Conservation (phyloP, 1,284 basidiomycete genomes). For the Sutorius eximius region DNA sequence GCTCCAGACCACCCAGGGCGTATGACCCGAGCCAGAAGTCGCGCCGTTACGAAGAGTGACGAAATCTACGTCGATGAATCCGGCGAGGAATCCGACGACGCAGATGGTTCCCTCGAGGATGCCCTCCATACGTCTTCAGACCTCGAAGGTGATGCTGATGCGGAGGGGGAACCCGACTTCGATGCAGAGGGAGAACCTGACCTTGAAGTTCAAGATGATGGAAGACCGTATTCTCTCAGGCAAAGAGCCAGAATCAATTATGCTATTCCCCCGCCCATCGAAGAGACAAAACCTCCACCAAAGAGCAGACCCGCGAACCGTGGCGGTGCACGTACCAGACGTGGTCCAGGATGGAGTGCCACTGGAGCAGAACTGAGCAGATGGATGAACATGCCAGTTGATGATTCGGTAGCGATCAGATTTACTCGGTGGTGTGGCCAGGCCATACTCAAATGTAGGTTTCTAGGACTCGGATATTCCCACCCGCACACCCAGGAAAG, state of each 20-base stretch:
- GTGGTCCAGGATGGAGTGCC: conserved; percentile 71
- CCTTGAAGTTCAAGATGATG: conserved; percentile 45
- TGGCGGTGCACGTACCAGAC: conserved; percentile 39
- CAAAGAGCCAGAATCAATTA: conserved; percentile 71
- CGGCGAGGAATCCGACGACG: conserved; percentile 53
- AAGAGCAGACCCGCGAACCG: conserved; percentile 34
- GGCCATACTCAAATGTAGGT: conserved; percentile 5
- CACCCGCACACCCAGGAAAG: conserved; percentile 64
- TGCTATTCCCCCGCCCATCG: conserved; percentile 72
- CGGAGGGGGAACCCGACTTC: conserved; percentile 37
- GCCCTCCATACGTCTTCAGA: conserved; percentile 51
- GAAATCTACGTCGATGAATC: conserved; percentile 54
- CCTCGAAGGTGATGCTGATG: conserved; percentile 38
- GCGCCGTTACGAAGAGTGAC: conserved; percentile 43
- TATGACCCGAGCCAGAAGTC: conserved; percentile 34
- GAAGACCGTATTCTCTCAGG: conserved; percentile 63
- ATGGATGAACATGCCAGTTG: conserved; percentile 69
- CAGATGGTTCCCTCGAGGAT: conserved; percentile 59
- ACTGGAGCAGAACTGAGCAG: conserved; percentile 70
- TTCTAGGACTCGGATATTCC: conserved; percentile 68
- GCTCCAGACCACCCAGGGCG: conserved; percentile 19
- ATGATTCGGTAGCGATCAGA: conserved; percentile 60
- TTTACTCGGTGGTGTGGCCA: not conserved
- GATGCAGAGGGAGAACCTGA: conserved; percentile 36
- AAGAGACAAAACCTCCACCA: conserved; percentile 58